Base-by-base conservation (phyloP, 352 stramenopile genomes). In the Globisporangium alternatum region DNA sequence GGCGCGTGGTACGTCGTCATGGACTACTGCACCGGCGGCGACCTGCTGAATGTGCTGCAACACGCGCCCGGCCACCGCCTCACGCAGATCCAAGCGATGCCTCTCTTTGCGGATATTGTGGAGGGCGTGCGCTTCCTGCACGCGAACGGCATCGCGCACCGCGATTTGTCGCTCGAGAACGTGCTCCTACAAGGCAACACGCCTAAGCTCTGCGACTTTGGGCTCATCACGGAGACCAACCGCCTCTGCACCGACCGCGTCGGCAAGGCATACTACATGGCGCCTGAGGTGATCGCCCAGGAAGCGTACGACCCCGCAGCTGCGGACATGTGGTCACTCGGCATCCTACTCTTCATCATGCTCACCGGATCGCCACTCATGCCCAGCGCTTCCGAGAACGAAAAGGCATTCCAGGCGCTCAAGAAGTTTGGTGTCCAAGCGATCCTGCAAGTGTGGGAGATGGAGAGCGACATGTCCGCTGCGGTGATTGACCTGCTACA, bases 131-230 rank as follows among this genome's bases (percentile, higher is more conserved):
- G 63, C 5, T 90, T 89, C 63, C 63, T 94, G 21, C 83, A 94
- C 69, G 59, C 47, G 25, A 71, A 88, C 67, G 85, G 86, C 62
- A 82, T 96, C 44, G 86, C 84, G 30, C 96, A 98, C 75, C 89
- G 96, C 60, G 97, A 99, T 70, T 86, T 75, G 53, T 30, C 77
- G 39, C 77, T 81, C 60, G 30, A 60, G 35, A 48, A 83, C 48
- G 69, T 63, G 30, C 74, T 88, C 45, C 76, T 76, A 0, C 78
- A 88, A 52, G 72, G 74, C 41, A 76, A 88, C 61, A 57, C 64
- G 15, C 77, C 55, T 65, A 86, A 86, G 60, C 58, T 90, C 22
- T 76, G 67, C 41, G 78, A 89, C 62, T 90, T 90, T 66, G 81
- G 78, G 2, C 66, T 90, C 19, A 70, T 64, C 22, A 78, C 70